Base-by-base conservation (phyloP, 2,329 filamentous ascomycete species). In the Dothistroma septosporum region DNA sequence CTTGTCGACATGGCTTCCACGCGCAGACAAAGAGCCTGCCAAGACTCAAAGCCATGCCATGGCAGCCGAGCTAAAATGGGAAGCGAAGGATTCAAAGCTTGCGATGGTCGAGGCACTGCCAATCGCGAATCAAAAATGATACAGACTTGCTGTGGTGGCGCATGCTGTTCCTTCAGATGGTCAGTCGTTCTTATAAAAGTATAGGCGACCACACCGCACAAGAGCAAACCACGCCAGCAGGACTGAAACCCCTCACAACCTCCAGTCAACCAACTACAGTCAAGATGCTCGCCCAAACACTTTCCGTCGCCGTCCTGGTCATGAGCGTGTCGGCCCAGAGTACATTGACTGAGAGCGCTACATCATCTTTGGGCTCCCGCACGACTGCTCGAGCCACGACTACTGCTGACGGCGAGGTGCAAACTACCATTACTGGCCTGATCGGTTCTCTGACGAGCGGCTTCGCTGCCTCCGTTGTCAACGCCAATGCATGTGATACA, bases 401-500 rank as follows among this genome's bases (percentile, higher is more conserved):
- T n/a, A 47, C 52, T 48, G 28, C 55, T 12, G 32, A 32, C 37
- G 47, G 46, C 16, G 47, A 31, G 2, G 58, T 37, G 6, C 44
- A 60, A 32, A 60, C 58, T 10, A 60, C 58, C 12, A 56, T 60
- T n/a, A 60, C 58, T 47, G 53, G 58, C 19, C 53, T 63, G 8
- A 55, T 63, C 28, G 57, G 57, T n/a, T 22, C 54, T 44, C 32
- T 52, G 14, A 63, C 55, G 31, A 53, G 28, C 21, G 60, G 54
- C 14, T 60, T 58, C 16, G 59, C 49, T 21, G 63, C 52, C 11
- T 58, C 61, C 22, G 50, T 65, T 11, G 53, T 65, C 37, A 48
- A 53, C 24, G 63, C 61, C 10, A 56, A 65, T 37, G 53, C 48
- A 22, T 65, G 63, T 48, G 61, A 63, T 7, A 65, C 61, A 6